These are phyloP conservation scores for Herpotrichia juniperi DNA, from an alignment of 2,329 filamentous ascomycete genomes.

Conservation along the genomic window DNA sequence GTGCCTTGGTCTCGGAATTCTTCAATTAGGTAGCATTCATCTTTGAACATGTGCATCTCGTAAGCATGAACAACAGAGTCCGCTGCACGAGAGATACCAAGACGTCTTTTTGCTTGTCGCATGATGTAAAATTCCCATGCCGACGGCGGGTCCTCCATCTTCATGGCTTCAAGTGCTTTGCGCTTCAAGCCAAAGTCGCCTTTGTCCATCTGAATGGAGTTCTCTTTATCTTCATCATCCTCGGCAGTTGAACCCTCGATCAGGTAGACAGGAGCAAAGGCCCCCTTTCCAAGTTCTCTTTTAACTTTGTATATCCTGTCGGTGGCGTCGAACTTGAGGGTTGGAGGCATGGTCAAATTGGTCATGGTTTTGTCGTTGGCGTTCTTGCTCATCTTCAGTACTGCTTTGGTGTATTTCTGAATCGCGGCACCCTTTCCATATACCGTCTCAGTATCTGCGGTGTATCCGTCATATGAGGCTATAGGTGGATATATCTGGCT, in stretches of 20 bases:
- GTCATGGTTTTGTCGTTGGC: constrained; percentile 66
- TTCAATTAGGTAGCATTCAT: constrained; percentile 88
- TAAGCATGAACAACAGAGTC: constrained; percentile 83
- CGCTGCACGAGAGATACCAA: constrained; percentile 73
- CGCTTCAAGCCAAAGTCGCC: constrained; percentile 65
- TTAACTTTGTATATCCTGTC: constrained; percentile 76
- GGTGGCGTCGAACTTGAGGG: constrained; percentile 71
- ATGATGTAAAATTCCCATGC: constrained; percentile 98
- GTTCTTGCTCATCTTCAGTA: constrained; percentile 62
- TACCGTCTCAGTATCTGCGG: constrained; percentile 69
- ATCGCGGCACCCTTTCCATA: constrained; percentile 77
- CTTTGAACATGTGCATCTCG: constrained; percentile 88
- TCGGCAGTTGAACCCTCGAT: constrained; percentile 73
- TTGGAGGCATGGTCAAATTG: constrained; percentile 64
- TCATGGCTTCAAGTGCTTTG: constrained; percentile 78
- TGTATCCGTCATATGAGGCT: constrained; percentile 77
- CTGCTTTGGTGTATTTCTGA: constrained; percentile 76
- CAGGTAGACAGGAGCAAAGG: constrained; percentile 94
- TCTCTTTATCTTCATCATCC: constrained; percentile 52
- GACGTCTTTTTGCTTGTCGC: constrained; percentile 76
- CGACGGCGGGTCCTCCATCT: constrained; percentile 88
- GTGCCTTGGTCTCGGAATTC: constrained; percentile 90
- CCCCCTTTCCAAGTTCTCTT: constrained; percentile 87
- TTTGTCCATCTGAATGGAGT: constrained; percentile 64
- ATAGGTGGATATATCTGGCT: constrained; percentile 75